Evolutionary conservation across 805 yeast species (phyloP).

Genomic region (Zygosaccharomyces kombuchaensis): DNA sequence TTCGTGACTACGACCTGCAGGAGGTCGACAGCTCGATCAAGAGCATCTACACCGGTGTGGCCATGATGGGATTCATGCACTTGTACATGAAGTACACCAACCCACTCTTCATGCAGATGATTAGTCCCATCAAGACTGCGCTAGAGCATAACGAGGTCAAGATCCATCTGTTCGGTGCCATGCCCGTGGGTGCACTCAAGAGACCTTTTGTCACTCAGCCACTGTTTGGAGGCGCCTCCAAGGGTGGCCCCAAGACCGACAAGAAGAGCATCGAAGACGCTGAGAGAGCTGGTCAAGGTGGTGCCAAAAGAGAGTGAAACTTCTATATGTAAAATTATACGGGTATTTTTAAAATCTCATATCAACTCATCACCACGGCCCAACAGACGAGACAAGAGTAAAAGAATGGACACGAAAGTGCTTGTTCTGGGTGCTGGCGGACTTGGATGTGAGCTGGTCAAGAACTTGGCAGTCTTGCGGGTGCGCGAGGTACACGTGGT

Average conservation of each 20-base stretch:
- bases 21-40: constrained; percentile 78
- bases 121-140: constrained; percentile 85
- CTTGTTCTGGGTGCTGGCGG: constrained; percentile 92
- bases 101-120: constrained; percentile 92
- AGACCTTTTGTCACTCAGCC: constrained; percentile 94
- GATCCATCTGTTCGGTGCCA: constrained; percentile 79
- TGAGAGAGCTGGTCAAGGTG: constrained; percentile 81
- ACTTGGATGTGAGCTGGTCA: constrained; percentile 84
- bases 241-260: constrained; percentile 63
- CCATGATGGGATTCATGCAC: constrained; percentile 99
- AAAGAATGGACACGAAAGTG: constrained; percentile 40
- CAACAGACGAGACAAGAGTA: no score
- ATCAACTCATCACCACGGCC: no score
- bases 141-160: constrained; percentile 85
- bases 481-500: constrained; percentile 72
- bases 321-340: constrained; percentile 5
- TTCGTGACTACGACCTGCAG: constrained; percentile 88
- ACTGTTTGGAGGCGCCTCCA: constrained; percentile 54
- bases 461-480: constrained; percentile 69
- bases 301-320: constrained; percentile 75
- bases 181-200: constrained; percentile 86
- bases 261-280: constrained; percentile 81
- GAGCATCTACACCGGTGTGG: constrained; percentile 80
- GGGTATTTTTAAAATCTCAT: background rate
- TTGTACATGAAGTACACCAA: constrained; percentile 95